phyloP scores from a whole-genome alignment of 805 yeast genomes.

The Diddensiella transvaalensis region DNA sequence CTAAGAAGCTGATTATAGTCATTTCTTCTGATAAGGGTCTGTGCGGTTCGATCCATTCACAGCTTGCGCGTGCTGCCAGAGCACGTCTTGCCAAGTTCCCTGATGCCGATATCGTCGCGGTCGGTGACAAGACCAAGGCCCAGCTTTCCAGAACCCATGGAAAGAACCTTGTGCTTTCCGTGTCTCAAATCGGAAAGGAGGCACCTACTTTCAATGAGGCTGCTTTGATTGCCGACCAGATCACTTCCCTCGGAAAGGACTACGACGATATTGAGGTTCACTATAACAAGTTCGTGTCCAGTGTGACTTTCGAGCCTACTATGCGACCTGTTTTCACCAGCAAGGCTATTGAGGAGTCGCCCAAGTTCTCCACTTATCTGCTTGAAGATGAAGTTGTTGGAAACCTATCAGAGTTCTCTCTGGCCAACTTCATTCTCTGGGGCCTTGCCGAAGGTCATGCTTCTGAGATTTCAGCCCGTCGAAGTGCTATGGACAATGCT shows the following conservation, averaged over 20 bases:
- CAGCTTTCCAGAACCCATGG: constrained; percentile 84
- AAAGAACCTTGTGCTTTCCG: constrained; percentile 63
- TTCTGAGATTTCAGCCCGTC: constrained; percentile 95
- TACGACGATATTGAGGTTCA: constrained; percentile 77
- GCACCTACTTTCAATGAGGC: constrained; percentile 93
- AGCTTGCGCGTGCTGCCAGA: constrained; percentile 86
- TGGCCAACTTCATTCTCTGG: constrained; percentile 83
- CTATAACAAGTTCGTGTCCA: constrained; percentile 83
- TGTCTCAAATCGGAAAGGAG: constrained; percentile 93
- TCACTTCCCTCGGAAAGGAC: constrained; percentile 49
- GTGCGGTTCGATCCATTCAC: constrained; percentile 98
- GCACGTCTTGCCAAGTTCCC: constrained; percentile 56
- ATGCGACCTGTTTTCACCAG: constrained; percentile 62
- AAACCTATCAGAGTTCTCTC: constrained; percentile 72
- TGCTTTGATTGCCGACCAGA: constrained; percentile 82
- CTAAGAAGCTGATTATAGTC: constrained; percentile 75
- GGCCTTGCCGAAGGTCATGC: constrained; percentile 99
- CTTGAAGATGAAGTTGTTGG: constrained; percentile 56
- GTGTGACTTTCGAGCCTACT: constrained; percentile 88
- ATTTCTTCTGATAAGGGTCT: constrained; percentile 96
- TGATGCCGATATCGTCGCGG: constrained; percentile 72
- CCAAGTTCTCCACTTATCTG: constrained; percentile 78
- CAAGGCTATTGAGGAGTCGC: constrained; percentile 73
- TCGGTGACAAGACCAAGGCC: constrained; percentile 92
- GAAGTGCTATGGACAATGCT: constrained; percentile 99